Evolutionary conservation across 2,329 filamentous ascomycete genomes (phyloP), one percentile per base, ranked within the genome.

Genomic region (Didymosphaeria variabile): DNA sequence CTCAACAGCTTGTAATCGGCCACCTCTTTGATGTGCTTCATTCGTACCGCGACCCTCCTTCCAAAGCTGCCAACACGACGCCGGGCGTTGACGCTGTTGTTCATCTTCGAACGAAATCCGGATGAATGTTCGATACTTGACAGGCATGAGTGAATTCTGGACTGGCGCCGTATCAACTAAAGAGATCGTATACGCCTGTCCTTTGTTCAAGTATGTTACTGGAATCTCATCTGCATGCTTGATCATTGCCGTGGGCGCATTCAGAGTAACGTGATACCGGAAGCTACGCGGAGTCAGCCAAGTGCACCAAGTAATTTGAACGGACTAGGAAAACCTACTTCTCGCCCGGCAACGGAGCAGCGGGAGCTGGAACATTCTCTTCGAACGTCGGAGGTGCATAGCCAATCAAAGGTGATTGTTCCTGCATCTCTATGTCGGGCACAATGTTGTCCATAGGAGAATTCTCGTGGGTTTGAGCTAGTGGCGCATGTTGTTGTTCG

Each of bases 31-130:
- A 72, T 98, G 94, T 2, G 94, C 93, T 82, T 99, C 95, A 67
- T 93, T 97, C 1, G 90, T 93, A n/a, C 95, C 95, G 59, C 95
- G 88, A 0, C 94, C 94, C 80, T 98, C 95, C 76, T 98, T 98
- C 95, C 92, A 97, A 45, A 95, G 82, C 80, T 91, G 92, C 93
- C 93, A 97, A 76, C 93, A 96, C 13, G 90, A 85, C 19, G 88
- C 88, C 1, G 93, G 94, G 68, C 92, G 92, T 71, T 90, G 88
- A 63, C 94, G 87, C 77, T 98, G 95, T 75, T 97, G 91, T 63
- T 97, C 93, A 64, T 99, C 95, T 76, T 99, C 94, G 72, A 98
- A 99, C 0, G 94, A 97, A 50, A 99, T 90, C n/a, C 95, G 90
- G 50, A 99, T 87, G 75, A 91, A 97, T 0, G 94, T 98, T 57